Evolutionary conservation across 495 filamentous ascomycete species (phyloP), one percentile per base, ranked within the genome.

Genomic region (Daldinia loculata): DNA sequence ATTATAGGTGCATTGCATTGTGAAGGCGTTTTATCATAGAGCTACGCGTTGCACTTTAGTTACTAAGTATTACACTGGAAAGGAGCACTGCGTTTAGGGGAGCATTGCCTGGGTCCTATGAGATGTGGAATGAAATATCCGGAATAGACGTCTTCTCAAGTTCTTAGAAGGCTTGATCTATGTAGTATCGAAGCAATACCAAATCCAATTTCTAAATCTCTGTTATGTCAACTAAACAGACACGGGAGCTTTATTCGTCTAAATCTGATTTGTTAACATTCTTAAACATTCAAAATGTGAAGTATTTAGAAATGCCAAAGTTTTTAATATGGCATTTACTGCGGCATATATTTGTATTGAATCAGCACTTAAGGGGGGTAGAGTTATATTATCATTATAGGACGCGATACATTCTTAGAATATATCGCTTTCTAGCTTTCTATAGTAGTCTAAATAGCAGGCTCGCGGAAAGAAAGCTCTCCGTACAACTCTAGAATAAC

Each of bases 1-100:
- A 66, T 63, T 65, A 34, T 41, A 24, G 38, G 30, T n/a, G 52
- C 53, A 14, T 52, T 70, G 70, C 56, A 63, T 74, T 68, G 34
- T 27, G 26, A 56, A 19, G 45, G 59, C 27, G 52, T 52, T 45
- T 43, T 14, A 7, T 41, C 6, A 9, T 39, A n/a, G 30, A 36
- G 19, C n/a, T 36, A 57, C 3, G n/a, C n/a, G 17, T 39, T 34
- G 29, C 4, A 3, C 32, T 38, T 57, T 57, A 12, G 55, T 30
- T 19, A 4, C 19, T 7, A 38, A 38, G 32, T 7, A 24, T 38
- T 12, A 2, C 6, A 24, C 5, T 12, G 8, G 15, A 56, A 29
- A 36, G 29, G 27, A 34, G 39, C 41, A 61, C 60, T 45, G 15
- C 19, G n/a, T 41, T 50, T 39, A 52, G 51, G 36, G 17, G 32